Percentiles rank a stretch among this genome's conserved stretches.
Conservation (phyloP, 495 filamentous ascomycete species). For the Podospora conica region DNA sequence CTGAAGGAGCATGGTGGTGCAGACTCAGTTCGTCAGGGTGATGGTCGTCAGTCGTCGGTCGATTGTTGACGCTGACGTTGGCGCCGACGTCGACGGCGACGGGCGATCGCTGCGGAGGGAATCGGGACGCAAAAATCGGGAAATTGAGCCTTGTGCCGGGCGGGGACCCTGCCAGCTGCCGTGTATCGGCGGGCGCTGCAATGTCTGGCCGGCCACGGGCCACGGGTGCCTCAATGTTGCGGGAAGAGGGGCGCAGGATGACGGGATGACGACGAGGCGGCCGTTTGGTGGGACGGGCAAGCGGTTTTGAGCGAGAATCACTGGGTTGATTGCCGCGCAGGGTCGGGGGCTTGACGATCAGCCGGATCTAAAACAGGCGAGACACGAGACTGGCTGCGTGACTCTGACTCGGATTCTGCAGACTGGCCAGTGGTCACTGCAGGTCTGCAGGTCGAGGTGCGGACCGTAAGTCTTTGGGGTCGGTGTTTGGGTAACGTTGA, state of each 20-base stretch:
- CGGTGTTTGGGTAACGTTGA: not conserved
- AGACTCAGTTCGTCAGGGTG: no score
- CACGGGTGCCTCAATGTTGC: not conserved
- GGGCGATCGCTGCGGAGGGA: not conserved
- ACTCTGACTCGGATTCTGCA: not conserved
- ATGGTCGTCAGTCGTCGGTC: no score
- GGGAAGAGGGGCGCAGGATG: not conserved
- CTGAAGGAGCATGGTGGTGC: not conserved
- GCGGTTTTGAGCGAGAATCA: not conserved
- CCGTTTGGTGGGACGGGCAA: not conserved
- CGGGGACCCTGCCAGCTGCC: not conserved
- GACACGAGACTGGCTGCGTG: not conserved
- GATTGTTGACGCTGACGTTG: no score
- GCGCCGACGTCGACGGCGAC: no score
- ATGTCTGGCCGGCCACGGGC: no score
- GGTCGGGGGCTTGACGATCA: constrained; percentile 6
- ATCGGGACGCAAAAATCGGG: not conserved
- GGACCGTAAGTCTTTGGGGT: not conserved
- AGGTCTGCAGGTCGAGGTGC: not conserved
- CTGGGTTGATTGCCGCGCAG: constrained; percentile 5
- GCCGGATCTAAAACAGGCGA: constrained; percentile 3
- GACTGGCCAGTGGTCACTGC: not conserved
- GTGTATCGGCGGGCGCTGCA: constrained; percentile 1
- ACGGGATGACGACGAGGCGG: not conserved
- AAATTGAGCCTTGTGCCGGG: not conserved